Conservation (phyloP, 176 grass and related monocot species). For the Triticum aestivum region DNA sequence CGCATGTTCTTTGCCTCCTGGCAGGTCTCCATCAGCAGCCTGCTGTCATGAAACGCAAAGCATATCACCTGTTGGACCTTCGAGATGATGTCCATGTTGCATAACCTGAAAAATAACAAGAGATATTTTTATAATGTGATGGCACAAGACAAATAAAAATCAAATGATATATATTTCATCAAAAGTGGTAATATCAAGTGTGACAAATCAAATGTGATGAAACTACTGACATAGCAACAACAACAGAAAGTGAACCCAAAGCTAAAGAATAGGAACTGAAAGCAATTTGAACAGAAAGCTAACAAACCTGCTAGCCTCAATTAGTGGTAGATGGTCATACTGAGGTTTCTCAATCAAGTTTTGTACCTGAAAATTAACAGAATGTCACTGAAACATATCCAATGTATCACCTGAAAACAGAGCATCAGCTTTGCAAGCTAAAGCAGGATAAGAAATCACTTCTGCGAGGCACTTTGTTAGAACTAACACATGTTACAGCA, state of each 20-base stretch:
- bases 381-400: neutral
- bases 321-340: slow-evolving; percentile 89
- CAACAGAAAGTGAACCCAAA: neutral
- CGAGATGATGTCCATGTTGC: slow-evolving; percentile 99
- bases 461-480: neutral
- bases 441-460: neutral
- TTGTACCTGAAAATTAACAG: slow-evolving; percentile 54
- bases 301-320: slow-evolving; percentile 96
- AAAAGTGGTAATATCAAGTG: neutral
- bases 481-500: neutral
- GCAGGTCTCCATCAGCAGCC: slow-evolving; percentile 94
- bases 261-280: neutral
- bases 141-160: neutral
- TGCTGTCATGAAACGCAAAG: slow-evolving; percentile 96
- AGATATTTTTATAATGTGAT: neutral
- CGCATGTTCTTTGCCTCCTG: slow-evolving; percentile 92
- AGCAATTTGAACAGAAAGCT: slow-evolving; percentile 14
- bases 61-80: slow-evolving; percentile 96
- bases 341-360: slow-evolving; percentile 98
- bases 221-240: neutral
- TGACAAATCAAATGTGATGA: neutral
- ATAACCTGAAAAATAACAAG: slow-evolving; percentile 64
- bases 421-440: neutral
- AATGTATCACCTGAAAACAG: slow-evolving; percentile 5
- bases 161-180: neutral